phyloP scores from a whole-genome alignment of 257 asterid genomes.

The Leonotis leonurus region DNA sequence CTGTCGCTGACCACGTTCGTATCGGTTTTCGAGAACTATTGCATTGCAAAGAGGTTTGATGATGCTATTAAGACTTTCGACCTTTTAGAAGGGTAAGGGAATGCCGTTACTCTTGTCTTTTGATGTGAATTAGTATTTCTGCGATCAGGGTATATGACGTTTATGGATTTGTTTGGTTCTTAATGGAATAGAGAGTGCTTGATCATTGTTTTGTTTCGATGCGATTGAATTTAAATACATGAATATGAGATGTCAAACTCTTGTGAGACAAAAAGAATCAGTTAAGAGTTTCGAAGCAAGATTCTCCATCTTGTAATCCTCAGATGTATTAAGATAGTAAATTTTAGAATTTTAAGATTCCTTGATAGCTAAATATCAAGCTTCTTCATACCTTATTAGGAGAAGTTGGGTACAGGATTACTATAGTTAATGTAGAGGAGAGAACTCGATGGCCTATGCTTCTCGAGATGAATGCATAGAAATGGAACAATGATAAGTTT shows the following conservation, averaged over 20 bases:
- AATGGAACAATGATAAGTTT: not conserved
- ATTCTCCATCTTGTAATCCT: not conserved
- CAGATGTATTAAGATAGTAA: not conserved
- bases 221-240: not conserved
- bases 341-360: not conserved
- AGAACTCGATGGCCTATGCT: not conserved
- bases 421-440: not conserved
- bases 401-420: not conserved
- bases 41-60: conserved; percentile 42
- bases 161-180: not conserved
- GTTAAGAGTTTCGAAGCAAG: not conserved
- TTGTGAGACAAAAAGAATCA: not conserved
- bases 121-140: not conserved
- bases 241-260: not conserved
- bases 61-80: conserved; percentile 67
- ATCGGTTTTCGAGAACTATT: conserved; percentile 57
- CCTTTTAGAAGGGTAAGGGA: conserved; percentile 51
- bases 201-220: not conserved
- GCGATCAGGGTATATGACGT: not conserved
- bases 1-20: conserved; percentile 57
- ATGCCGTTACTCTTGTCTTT: not conserved
- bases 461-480: not conserved
- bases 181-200: not conserved
- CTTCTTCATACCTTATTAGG: not conserved
- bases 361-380: not conserved